These are phyloP conservation scores for Paramecium sexaurelia DNA, from an alignment of 73 alveolate genomes.

Conservation along the genomic window DNA sequence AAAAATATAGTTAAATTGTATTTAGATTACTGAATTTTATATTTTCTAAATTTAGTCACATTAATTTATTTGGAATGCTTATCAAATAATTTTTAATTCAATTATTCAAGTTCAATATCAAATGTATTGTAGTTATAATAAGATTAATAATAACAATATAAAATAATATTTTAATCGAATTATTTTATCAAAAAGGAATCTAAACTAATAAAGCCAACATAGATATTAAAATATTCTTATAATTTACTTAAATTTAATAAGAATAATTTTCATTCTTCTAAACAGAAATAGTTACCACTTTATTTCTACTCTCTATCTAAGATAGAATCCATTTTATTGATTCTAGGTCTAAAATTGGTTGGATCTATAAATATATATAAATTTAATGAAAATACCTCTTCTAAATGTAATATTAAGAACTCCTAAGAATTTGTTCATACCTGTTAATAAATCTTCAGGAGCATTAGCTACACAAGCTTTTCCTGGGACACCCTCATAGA, in stretches of 20 bases:
- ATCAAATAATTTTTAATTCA: too few species aligned
- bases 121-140: too few species aligned
- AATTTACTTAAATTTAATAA: not conserved
- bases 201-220: not conserved
- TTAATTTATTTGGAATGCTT: too few species aligned
- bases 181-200: slow-evolving; percentile 11
- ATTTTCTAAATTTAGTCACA: too few species aligned
- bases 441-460: slow-evolving; percentile 94
- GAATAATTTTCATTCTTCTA: slow-evolving; percentile 86
- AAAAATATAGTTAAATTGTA: too few species aligned
- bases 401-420: slow-evolving; percentile 96
- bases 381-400: slow-evolving; percentile 65
- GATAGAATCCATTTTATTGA: slow-evolving; percentile 95
- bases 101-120: too few species aligned
- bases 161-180: too few species aligned
- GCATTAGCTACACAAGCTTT: slow-evolving; percentile 85
- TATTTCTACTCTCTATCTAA: slow-evolving; percentile 96
- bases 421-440: slow-evolving; percentile 97
- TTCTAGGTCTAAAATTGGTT: slow-evolving; percentile 98
- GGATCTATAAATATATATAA: slow-evolving; percentile 77
- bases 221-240: not conserved
- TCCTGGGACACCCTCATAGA: slow-evolving; percentile 94
- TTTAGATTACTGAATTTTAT: too few species aligned
- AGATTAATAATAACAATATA: too few species aligned
- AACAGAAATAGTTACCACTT: slow-evolving; percentile 92